These are phyloP conservation scores for Cryptococcus depauperatus DNA, from an alignment of 1,284 basidiomycete genomes.

Conservation along the genomic window DNA sequence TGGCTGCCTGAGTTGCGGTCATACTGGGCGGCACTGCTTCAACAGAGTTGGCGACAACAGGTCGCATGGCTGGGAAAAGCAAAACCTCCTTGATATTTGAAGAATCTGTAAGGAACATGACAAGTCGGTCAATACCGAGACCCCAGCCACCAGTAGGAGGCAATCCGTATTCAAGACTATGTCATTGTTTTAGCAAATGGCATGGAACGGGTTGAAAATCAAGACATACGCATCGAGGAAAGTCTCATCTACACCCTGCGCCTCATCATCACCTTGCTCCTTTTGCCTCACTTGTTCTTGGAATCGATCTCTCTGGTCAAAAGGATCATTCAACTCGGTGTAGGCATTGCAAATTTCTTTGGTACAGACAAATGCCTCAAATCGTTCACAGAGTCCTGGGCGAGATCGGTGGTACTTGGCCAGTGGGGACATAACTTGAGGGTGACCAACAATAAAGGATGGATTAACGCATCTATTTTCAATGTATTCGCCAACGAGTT, in stretches of 20 bases:
- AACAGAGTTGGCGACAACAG: slow-evolving; percentile 28
- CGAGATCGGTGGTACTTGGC: slow-evolving; percentile 93
- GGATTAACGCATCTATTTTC: slow-evolving; percentile 95
- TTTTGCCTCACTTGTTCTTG: slow-evolving; percentile 93
- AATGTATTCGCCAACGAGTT: slow-evolving; percentile 97
- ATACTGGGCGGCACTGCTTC: slow-evolving; percentile 29
- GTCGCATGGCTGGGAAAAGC: slow-evolving; percentile 47
- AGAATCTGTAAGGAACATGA: slow-evolving; percentile 93
- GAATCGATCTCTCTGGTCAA: slow-evolving; percentile 91
- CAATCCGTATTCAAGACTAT: slow-evolving; percentile 87
- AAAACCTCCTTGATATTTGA: slow-evolving; percentile 55
- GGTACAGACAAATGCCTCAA: slow-evolving; percentile 96
- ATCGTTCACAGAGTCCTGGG: slow-evolving; percentile 92
- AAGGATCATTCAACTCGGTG: slow-evolving; percentile 97
- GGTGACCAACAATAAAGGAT: slow-evolving; percentile 96
- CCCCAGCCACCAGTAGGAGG: slow-evolving; percentile 98
- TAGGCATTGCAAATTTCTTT: slow-evolving; percentile 98
- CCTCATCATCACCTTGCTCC: slow-evolving; percentile 95
- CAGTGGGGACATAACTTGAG: slow-evolving; percentile 98
- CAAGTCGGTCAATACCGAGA: slow-evolving; percentile 82
- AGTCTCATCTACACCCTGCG: slow-evolving; percentile 91
- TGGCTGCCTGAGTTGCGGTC: slow-evolving; percentile 34
- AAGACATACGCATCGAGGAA: slow-evolving; percentile 76
- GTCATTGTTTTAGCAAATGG: neutral
- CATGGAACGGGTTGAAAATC: neutral